Conservation (phyloP, 2,329 filamentous ascomycete species). For the Aspergillus calidoustus region DNA sequence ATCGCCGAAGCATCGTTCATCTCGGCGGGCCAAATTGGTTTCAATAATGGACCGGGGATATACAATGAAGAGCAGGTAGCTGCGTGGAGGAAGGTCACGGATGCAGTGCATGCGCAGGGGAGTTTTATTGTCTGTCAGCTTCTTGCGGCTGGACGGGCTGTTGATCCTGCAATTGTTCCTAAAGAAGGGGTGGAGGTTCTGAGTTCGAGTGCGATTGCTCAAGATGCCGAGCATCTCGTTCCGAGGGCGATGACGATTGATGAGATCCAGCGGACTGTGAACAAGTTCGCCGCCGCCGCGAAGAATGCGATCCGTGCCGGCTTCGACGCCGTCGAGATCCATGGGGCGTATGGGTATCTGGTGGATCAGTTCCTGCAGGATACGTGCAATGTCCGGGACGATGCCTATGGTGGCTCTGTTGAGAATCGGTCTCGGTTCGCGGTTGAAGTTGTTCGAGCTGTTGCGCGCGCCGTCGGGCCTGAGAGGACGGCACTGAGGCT, state of each 20-base stretch:
- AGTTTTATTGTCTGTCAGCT: conserved; percentile 66
- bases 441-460: conserved; percentile 54
- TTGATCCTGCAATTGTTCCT: conserved; percentile 39
- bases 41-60: conserved; percentile 61
- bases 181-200: conserved; percentile 22
- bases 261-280: conserved; percentile 50
- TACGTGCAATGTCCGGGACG: conserved; percentile 53
- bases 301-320: conserved; percentile 59
- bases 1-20: conserved; percentile 63
- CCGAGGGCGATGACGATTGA: conserved; percentile 40
- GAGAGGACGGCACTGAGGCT: conserved; percentile 52
- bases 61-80: conserved; percentile 62
- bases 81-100: conserved; percentile 64
- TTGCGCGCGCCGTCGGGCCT: conserved; percentile 50
- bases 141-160: conserved; percentile 64
- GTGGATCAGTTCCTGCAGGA: conserved; percentile 58
- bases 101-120: conserved; percentile 66
- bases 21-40: conserved; percentile 49
- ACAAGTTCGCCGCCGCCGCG: conserved; percentile 51
- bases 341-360: conserved; percentile 56
- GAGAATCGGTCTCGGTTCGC: conserved; percentile 59
- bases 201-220: conserved; percentile 22
- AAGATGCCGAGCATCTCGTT: conserved; percentile 28
- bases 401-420: conserved; percentile 57
- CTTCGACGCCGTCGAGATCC: conserved; percentile 58